Base-by-base conservation (phyloP, 768 basidiomycete genomes). In the Glaciozyma martinii region DNA sequence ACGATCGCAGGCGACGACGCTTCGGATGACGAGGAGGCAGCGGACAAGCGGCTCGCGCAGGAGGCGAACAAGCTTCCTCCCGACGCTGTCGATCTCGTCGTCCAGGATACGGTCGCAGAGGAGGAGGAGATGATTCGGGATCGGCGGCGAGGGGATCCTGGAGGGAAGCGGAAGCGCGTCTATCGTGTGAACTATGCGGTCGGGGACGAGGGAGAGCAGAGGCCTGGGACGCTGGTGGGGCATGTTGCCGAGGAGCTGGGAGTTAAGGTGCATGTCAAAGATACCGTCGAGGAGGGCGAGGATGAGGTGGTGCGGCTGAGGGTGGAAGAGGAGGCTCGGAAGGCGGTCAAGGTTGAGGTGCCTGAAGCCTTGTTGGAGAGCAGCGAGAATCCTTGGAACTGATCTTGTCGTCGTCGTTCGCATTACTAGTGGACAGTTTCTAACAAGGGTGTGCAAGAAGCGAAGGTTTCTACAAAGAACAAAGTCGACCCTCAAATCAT, bases 61-160 rank as follows among this genome's bases (percentile, higher is more conserved):
- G 62, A 60, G 54, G 66, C 72, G 27, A 58, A 62, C 23, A 63
- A 68, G 13, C 61, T 79, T 40, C 80, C 78, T 8, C 66, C 74
- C 1, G 80, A 97, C 68, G 92, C 93, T 1, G 86, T 97, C 2
- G 94, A 99, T 73, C 80, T 99, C 23, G 82, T 97, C 7, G 84
- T 93, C 0, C 87, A 88, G 72, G 87, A 86, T 72, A 66, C 74
- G 12, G 74, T 78, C 12, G 84, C 84, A 5, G 82, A 80, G 37
- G 80, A 83, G 66, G 74, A 71, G 62, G 82, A 82, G 33, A 78
- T 80, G 71, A 75, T 77, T 32, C 78, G 80, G 52, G 84, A 86
- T 67, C 78, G 85, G 46, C 75, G 82, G 60, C 83, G 82, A 63
- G 86, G 85, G 29, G 85, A 86, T 67, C 84, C 86, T 12, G 52